phyloP scores from a whole-genome alignment of 305 asterid genomes.

The Fraxinus platypoda region DNA sequence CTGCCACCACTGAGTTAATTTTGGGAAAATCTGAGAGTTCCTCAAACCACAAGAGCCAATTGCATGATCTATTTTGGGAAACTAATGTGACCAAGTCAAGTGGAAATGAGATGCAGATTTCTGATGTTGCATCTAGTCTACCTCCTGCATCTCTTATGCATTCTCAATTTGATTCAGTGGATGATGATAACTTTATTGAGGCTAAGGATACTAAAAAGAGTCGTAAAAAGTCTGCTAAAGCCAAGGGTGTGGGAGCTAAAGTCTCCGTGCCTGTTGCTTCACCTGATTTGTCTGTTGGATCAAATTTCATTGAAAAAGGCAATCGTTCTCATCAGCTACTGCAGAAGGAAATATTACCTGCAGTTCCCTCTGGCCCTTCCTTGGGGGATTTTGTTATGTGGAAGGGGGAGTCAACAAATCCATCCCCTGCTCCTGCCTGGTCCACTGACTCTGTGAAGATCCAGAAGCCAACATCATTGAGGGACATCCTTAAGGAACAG shows the following conservation, averaged over 20 bases:
- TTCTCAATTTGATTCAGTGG: slow-evolving; percentile 36
- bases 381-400: slow-evolving; percentile 81
- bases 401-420: slow-evolving; percentile 65
- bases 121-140: slow-evolving; percentile 24
- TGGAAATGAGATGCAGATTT: slow-evolving; percentile 40
- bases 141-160: slow-evolving; percentile 19
- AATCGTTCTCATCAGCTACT: slow-evolving; percentile 48
- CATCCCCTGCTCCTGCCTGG: slow-evolving; percentile 77
- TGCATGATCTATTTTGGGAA: slow-evolving; percentile 56
- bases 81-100: slow-evolving; percentile 30
- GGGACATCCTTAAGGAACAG: slow-evolving; percentile 85
- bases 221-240: slow-evolving; percentile 72
- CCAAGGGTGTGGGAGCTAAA: slow-evolving; percentile 59
- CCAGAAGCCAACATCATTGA: slow-evolving; percentile 59
- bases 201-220: slow-evolving; percentile 76
- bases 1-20: slow-evolving; percentile 26
- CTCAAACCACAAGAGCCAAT: slow-evolving; percentile 42
- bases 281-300: slow-evolving; percentile 41
- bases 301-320: slow-evolving; percentile 57
- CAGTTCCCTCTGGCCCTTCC: slow-evolving; percentile 76
- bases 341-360: slow-evolving; percentile 57
- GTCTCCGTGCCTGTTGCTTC: slow-evolving; percentile 29
- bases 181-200: slow-evolving; percentile 59
- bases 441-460: slow-evolving; percentile 60
- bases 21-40: slow-evolving; percentile 36